phyloP scores from a whole-genome alignment of 208 protist species.

The Leishmania amazonensis region DNA sequence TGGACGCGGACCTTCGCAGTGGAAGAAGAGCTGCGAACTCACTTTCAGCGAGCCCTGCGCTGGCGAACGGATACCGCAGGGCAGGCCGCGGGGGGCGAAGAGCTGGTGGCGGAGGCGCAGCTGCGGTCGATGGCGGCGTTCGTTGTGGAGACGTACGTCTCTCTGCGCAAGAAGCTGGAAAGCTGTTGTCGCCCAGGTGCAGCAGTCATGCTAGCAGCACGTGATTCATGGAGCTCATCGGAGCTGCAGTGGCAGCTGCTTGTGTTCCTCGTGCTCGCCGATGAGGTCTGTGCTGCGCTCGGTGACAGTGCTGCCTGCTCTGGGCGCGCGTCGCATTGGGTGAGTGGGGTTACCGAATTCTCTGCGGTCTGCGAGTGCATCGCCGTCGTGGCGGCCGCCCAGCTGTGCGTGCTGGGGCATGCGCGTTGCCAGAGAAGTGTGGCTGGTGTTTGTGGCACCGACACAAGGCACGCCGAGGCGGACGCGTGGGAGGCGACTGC shows the following conservation, averaged over 20 bases:
- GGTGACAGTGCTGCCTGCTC: neutral
- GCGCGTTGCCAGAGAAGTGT: neutral
- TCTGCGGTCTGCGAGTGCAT: neutral
- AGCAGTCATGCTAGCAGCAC: neutral
- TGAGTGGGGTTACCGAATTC: neutral
- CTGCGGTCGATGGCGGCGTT: slow-evolving; percentile 5
- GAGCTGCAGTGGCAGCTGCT: neutral
- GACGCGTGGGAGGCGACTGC: neutral
- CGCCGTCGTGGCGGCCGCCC: neutral
- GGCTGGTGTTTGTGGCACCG: neutral
- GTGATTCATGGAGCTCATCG: neutral
- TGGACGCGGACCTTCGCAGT: neutral
- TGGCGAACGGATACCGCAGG: neutral
- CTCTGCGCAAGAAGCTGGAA: neutral
- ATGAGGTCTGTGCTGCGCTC: slow-evolving; percentile 7
- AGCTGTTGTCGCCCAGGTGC: neutral
- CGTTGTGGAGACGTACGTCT: neutral
- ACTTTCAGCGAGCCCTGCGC: neutral
- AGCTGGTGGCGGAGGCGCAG: neutral
- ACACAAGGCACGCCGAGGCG: neutral
- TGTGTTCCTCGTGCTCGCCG: neutral
- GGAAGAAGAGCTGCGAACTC: slow-evolving; percentile 6
- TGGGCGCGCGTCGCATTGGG: neutral
- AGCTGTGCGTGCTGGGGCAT: neutral
- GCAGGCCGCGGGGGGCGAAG: neutral